phyloP scores from a whole-genome alignment of 1,284 basidiomycete species.

The Gomphus bonarii region DNA sequence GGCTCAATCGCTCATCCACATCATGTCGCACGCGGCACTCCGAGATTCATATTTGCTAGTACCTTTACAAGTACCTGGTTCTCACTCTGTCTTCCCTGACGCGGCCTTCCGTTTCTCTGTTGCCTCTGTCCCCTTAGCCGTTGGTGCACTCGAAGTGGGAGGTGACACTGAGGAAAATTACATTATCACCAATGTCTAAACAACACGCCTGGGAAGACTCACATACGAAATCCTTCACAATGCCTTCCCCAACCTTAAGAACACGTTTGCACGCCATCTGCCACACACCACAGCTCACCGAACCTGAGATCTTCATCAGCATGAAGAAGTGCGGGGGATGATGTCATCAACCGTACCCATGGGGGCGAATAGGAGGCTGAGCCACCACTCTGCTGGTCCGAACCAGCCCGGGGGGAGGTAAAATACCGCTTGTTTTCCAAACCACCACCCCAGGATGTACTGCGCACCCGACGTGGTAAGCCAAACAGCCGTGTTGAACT shows the following conservation, averaged over 20 bases:
- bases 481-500: constrained; percentile 73
- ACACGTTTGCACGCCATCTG: constrained; percentile 74
- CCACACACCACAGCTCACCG: no score
- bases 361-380: constrained; percentile 77
- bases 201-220: background rate
- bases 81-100: background rate
- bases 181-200: background rate
- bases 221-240: constrained; percentile 42
- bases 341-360: constrained; percentile 27
- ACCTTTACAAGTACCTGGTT: no score
- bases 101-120: background rate
- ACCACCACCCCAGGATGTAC: constrained; percentile 82
- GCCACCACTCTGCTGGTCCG: constrained; percentile 72
- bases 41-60: no score
- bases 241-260: constrained; percentile 56
- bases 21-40: no score
- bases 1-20: no score
- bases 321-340: no score
- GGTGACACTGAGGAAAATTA: background rate
- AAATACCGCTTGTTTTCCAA: constrained; percentile 80
- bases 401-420: constrained; percentile 86
- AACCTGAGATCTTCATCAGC: no score
- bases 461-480: constrained; percentile 75
- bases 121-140: background rate
- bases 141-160: background rate